Evolutionary conservation across 1,139 yeast species (phyloP), one percentile per base, ranked within the genome.

Genomic region (Yamadazyma sp.): DNA sequence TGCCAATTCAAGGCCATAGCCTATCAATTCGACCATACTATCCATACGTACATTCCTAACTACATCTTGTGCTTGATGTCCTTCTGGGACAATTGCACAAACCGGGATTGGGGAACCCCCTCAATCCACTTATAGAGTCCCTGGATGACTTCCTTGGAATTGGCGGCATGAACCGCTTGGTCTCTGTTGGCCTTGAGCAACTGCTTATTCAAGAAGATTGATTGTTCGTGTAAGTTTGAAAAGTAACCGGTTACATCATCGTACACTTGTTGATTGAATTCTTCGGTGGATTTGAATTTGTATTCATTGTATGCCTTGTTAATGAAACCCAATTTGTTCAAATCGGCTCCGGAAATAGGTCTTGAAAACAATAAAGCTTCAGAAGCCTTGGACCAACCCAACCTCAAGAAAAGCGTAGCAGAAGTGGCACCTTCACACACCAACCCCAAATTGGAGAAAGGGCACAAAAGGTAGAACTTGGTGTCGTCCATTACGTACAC

Each of bases 341-440:
- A 70, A 20, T 79, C 84, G n/a, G 68, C 59, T 34, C 87, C 87
- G 1, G 60, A 51, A 38, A 88, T 75, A 17, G 87, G 89, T 56
- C 77, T 77, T 5, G 89, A 80, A 42, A 84, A 73, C 45, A 87
- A 66, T 34, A 88, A 66, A 0, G 89, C 88, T 59, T 87, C 94
- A 39, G 83, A 73, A 17, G 95, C 82, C 50, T 73, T 74, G 46
- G 88, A 81, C 69, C 83, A 69, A 2, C 96, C 96, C 45, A 88
- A 68, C 54, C 95, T 75, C 51, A 71, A 62, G 31, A 85, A 80
- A 41, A 88, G 69, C 9, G 92, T 78, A 17, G 80, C 77, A 8
- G 89, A 80, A 3, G 88, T 68, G 5, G 82, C 88, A 43, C 96
- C 95, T 62, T 88, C 97, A 44, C 87, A 79, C 4, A 86, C 92